Evolutionary conservation across 768 basidiomycete species (phyloP).

Genomic region (Suillus americanus): DNA sequence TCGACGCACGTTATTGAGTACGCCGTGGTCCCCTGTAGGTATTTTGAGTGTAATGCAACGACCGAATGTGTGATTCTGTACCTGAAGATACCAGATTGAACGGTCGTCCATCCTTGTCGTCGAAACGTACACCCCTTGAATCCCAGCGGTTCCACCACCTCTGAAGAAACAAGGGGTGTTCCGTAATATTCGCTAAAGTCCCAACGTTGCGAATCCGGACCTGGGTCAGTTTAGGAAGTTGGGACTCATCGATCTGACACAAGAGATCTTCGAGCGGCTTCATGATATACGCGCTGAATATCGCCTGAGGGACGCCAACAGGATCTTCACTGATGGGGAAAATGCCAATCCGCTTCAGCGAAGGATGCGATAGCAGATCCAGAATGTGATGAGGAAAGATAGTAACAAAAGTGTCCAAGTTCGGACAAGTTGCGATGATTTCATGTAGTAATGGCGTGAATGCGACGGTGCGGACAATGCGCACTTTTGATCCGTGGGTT

Average conservation of each 20-base stretch:
- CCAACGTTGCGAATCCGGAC: conserved; percentile 43
- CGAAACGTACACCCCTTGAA: conserved; percentile 28
- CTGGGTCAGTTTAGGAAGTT: conserved; percentile 34
- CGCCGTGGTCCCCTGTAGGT: neutral
- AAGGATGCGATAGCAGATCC: conserved; percentile 38
- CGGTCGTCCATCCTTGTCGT: conserved; percentile 30
- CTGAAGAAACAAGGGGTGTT: conserved; percentile 26
- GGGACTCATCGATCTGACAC: conserved; percentile 35
- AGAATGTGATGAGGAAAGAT: conserved; percentile 35
- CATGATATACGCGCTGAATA: conserved; percentile 41
- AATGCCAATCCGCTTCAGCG: conserved; percentile 43
- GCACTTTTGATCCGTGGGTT: conserved; percentile 43
- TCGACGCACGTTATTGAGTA: neutral
- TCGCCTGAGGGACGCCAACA: conserved; percentile 34
- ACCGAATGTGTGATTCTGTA: neutral
- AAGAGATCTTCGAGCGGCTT: conserved; percentile 40
- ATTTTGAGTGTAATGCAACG: neutral
- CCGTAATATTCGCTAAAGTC: conserved; percentile 32
- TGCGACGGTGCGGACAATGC: conserved; percentile 37
- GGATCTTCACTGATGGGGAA: conserved; percentile 40
- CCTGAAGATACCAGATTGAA: conserved; percentile 13
- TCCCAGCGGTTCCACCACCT: conserved; percentile 31
- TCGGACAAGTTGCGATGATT: conserved; percentile 39
- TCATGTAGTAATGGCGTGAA: conserved; percentile 34
- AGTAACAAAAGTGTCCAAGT: conserved; percentile 41